Percentiles rank a stretch among this genome's conserved stretches.
Evolutionary conservation across 2,329 filamentous ascomycete genomes (phyloP).

Genomic region (Pleomassaria siparia): DNA sequence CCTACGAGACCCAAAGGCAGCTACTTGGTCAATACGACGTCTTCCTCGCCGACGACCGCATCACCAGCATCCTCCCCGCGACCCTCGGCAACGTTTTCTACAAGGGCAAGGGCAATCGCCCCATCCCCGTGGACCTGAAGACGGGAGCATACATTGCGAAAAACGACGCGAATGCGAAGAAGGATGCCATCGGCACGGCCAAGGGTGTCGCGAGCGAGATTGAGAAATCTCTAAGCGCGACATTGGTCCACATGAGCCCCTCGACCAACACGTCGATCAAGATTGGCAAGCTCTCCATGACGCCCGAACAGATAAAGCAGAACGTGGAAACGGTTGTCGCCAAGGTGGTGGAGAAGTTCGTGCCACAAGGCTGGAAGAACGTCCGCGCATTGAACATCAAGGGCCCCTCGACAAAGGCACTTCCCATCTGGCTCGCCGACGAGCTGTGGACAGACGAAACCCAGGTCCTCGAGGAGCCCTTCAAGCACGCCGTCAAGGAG

Average conservation of each 20-base stretch:
- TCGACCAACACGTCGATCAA: conserved; percentile 78
- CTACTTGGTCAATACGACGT: conserved; percentile 85
- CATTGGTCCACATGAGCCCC: conserved; percentile 77
- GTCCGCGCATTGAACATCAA: conserved; percentile 87
- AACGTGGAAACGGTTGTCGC: conserved; percentile 72
- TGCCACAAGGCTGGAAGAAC: conserved; percentile 86
- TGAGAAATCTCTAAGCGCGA: conserved; percentile 72
- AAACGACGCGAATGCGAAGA: conserved; percentile 44
- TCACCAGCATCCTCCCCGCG: conserved; percentile 71
- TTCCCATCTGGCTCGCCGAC: conserved; percentile 93
- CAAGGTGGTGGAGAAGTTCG: conserved; percentile 72
- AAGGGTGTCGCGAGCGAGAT: conserved; percentile 77
- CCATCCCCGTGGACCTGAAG: conserved; percentile 77
- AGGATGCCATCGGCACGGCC: conserved; percentile 56
- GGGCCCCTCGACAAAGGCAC: conserved; percentile 79
- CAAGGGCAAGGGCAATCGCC: conserved; percentile 78
- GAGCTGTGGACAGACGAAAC: conserved; percentile 85
- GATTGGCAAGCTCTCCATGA: conserved; percentile 75
- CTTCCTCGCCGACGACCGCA: conserved; percentile 89
- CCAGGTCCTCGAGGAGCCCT: conserved; percentile 64
- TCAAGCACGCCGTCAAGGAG: conserved; percentile 30
- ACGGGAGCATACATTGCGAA: conserved; percentile 63
- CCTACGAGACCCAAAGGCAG: conserved; percentile 79
- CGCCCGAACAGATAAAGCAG: conserved; percentile 72
- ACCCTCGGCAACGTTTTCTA: conserved; percentile 92